Conservation (phyloP, 768 basidiomycete species). For the Agrocybe chaxingu region DNA sequence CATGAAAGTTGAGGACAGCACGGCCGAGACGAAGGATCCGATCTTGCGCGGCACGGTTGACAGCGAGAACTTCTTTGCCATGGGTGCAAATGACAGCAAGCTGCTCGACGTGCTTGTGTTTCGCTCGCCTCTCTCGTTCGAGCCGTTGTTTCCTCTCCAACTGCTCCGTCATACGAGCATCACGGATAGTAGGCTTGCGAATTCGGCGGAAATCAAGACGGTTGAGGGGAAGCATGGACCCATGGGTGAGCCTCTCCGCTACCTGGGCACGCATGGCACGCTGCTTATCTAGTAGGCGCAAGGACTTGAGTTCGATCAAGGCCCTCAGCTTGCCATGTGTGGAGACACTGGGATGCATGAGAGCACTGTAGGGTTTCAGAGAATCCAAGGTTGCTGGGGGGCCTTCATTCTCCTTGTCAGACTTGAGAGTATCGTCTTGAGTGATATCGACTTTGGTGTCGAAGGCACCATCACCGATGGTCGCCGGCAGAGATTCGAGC, state of each 20-base stretch:
- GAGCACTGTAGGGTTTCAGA: conserved; percentile 28
- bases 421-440: conserved; percentile 30
- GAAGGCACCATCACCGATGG: conserved; percentile 74
- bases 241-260: conserved; percentile 83
- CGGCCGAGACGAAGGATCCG: conserved; percentile 74
- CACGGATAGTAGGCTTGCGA: conserved; percentile 83
- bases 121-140: conserved; percentile 91
- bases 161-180: conserved; percentile 86
- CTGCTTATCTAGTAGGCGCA: conserved; percentile 89
- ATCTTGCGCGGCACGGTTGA: conserved; percentile 60
- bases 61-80: conserved; percentile 70
- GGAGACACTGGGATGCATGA: conserved; percentile 55
- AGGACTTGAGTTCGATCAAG: conserved; percentile 88
- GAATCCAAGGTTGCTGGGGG: conserved; percentile 22
- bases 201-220: conserved; percentile 86
- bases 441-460: conserved; percentile 41
- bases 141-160: conserved; percentile 88
- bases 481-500: conserved; percentile 75
- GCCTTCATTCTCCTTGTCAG: conserved; percentile 40
- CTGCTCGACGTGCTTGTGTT: conserved; percentile 95
- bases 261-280: conserved; percentile 81
- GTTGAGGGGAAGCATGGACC: conserved; percentile 86
- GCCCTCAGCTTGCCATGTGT: conserved; percentile 84
- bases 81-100: conserved; percentile 84
- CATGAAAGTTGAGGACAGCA: conserved; percentile 81